phyloP scores from a whole-genome alignment of 257 asterid species.

The Scutellaria barbata region DNA sequence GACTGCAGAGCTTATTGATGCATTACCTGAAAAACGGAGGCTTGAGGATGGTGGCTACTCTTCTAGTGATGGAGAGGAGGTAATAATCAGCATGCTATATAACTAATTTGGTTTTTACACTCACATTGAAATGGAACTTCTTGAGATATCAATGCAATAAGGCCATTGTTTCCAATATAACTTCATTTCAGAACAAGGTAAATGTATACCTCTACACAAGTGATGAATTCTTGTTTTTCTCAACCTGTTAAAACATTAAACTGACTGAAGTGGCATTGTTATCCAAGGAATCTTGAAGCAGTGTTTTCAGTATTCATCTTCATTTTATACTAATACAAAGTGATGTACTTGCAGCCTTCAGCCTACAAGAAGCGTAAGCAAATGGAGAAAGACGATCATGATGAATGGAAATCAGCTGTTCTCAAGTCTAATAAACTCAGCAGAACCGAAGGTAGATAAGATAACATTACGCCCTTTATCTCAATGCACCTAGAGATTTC shows the following conservation, averaged over 20 bases:
- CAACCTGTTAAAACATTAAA: neutral
- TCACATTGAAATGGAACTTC: neutral
- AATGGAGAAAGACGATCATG: conserved; percentile 54
- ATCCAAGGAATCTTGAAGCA: neutral
- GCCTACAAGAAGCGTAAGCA: conserved; percentile 78
- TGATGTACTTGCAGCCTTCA: conserved; percentile 59
- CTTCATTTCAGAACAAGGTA: neutral
- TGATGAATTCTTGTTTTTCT: neutral
- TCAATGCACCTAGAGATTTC: neutral
- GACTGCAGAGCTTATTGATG: conserved; percentile 79
- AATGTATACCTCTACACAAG: neutral
- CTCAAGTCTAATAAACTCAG: conserved; percentile 54
- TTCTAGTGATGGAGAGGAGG: conserved; percentile 74
- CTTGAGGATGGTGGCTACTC: conserved; percentile 76
- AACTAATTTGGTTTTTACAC: neutral
- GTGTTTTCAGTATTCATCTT: neutral
- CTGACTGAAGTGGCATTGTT: neutral
- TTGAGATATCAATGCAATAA: neutral
- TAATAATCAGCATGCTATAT: conserved; percentile 28
- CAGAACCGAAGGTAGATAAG: conserved; percentile 59
- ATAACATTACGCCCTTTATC: neutral
- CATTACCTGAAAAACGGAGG: conserved; percentile 77
- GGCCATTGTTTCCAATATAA: neutral
- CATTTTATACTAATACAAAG: neutral
- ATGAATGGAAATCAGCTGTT: conserved; percentile 82